These are phyloP conservation scores for Picochlorum sp. DNA, from an alignment of 139 green algal genomes.

Conservation along the genomic window DNA sequence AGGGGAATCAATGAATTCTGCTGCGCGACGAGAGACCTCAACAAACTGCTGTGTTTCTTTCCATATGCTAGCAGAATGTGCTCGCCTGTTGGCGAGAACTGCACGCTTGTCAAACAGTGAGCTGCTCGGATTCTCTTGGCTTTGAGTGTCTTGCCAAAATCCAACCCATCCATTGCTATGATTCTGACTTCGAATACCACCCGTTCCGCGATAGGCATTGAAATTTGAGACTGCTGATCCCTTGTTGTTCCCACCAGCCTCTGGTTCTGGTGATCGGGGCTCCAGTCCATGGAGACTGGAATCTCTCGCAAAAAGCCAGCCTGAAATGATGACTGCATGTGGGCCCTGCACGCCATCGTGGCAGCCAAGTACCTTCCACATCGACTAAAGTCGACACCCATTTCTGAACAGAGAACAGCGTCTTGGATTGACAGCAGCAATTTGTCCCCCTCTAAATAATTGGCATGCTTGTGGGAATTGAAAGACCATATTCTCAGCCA, in stretches of 20 bases:
- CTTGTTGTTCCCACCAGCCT: background rate
- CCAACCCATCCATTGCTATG: constrained; percentile 31
- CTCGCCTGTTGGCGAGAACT: constrained; percentile 72
- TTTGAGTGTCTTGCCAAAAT: constrained; percentile 44
- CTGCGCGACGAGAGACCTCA: constrained; percentile 64
- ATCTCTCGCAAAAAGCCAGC: too few species aligned
- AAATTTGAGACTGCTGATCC: background rate
- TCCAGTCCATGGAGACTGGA: constrained; percentile 7
- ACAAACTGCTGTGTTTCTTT: constrained; percentile 69
- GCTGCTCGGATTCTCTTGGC: constrained; percentile 67
- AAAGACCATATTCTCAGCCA: constrained; percentile 66
- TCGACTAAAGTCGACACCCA: constrained; percentile 81
- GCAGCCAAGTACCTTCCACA: constrained; percentile 67
- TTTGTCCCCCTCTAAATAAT: constrained; percentile 19
- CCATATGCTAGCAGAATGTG: constrained; percentile 89
- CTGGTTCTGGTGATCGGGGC: background rate
- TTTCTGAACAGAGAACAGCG: constrained; percentile 80
- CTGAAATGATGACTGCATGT: background rate
- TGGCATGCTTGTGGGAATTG: constrained; percentile 22
- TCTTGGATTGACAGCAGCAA: constrained; percentile 49
- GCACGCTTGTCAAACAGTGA: constrained; percentile 91
- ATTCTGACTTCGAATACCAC: constrained; percentile 70
- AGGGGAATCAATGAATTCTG: constrained; percentile 49
- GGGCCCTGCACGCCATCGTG: constrained; percentile 50
- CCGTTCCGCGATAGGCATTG: constrained; percentile 11